phyloP scores from a whole-genome alignment of 768 basidiomycete genomes.

The Hydnomerulius pinastri region DNA sequence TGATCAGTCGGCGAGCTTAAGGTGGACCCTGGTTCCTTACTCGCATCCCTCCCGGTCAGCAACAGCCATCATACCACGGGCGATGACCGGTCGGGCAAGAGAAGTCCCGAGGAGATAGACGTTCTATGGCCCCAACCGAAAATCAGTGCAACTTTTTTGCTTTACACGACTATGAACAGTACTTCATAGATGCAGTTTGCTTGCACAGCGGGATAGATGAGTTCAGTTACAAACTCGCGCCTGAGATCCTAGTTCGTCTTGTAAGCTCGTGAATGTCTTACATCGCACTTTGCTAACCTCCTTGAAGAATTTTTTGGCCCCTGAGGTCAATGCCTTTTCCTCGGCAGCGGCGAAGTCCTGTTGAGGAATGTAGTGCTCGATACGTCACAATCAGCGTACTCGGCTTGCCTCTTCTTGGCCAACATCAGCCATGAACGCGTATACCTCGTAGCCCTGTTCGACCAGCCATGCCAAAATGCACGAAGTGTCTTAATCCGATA shows the following conservation, averaged over 20 bases:
- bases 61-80: slow-evolving; percentile 96
- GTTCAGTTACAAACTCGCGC: slow-evolving; percentile 91
- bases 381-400: background rate
- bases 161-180: slow-evolving; percentile 7
- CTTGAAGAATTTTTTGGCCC: slow-evolving; percentile 95
- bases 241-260: slow-evolving; percentile 74
- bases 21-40: slow-evolving; percentile 47
- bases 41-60: slow-evolving; percentile 94
- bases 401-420: slow-evolving; percentile 80
- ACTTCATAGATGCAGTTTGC: slow-evolving; percentile 99
- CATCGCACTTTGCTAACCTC: slow-evolving; percentile 50
- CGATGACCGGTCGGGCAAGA: slow-evolving; percentile 96
- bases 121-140: slow-evolving; percentile 49
- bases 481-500: slow-evolving; percentile 74
- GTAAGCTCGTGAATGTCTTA: background rate
- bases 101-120: slow-evolving; percentile 98
- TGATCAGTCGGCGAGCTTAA: background rate
- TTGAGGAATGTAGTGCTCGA: slow-evolving; percentile 4
- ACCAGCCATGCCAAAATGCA: slow-evolving; percentile 99
- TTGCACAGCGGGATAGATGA: slow-evolving; percentile 98
- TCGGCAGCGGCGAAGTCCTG: slow-evolving; percentile 94
- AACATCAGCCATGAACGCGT: slow-evolving; percentile 96
- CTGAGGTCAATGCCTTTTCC: slow-evolving; percentile 84
- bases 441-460: slow-evolving; percentile 96
- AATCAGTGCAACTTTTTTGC: background rate